Evolutionary conservation across 306 rosid species (phyloP), one percentile per base, ranked within the genome.

Genomic region (Castanopsis chinensis): DNA sequence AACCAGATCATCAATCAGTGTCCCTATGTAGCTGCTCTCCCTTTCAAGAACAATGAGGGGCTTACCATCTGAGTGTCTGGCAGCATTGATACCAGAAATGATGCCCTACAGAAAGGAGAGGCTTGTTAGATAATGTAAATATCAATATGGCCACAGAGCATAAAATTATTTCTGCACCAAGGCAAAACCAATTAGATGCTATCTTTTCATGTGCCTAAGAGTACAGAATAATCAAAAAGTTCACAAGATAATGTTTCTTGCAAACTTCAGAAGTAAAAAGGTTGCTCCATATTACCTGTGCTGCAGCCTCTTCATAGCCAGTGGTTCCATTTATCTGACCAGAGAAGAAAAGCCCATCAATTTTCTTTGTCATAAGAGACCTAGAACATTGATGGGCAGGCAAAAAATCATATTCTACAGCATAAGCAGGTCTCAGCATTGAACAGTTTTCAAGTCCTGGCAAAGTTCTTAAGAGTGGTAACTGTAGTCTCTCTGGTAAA

Each of bases 301-400:
- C 97, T 37, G 98, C 98, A 71, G 99, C 99, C 83, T 94, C 99
- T 90, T 94, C 99, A 75, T 94, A 91, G 84, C 99, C 99, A 4
- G 99, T 94, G 69, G 99, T 94, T 80, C 99, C 98, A 83, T 94
- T 94, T 85, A 92, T 92, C 90, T 94, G 99, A 84, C 99, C 99
- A 54, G 99, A 92, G 89, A 94, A 92, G 90, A 94, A 94, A 87
- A 94, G 89, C 45, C 99, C 98, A 80, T 86, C 89, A 65, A 94
- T 84, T 88, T 86, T 94, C 90, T 94, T 94, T 7, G 99, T 94
- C 99, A 92, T 94, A 35, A 94, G 97, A 86, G 98, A 90, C 81
- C 93, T 90, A 78, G 88, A 20, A 49, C 99, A 94, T 79, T 94
- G 97, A 89, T 94, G 83, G 85, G 99, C 95, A 54, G 97, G 99